A percentile compares a stretch with the other conserved stretches of the same genome.
Conservation (phyloP, 2,329 filamentous ascomycete genomes). For the Fusarium odoratissimum region DNA sequence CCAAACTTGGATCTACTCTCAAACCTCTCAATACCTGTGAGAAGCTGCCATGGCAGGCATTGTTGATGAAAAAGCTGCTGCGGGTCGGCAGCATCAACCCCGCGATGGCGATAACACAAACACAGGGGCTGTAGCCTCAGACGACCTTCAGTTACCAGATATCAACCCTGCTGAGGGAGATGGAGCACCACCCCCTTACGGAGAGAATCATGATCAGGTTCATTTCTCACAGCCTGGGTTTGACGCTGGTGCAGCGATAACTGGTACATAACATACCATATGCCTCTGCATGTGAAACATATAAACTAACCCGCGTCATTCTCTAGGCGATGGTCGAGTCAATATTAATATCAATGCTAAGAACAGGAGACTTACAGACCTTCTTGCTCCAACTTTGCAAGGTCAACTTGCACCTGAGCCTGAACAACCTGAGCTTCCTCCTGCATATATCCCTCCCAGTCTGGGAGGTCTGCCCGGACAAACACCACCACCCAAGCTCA, state of each 20-base stretch:
- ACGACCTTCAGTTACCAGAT: constrained; percentile 56
- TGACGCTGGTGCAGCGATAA: constrained; percentile 70
- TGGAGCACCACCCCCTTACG: constrained; percentile 68
- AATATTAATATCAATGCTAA: constrained; percentile 84
- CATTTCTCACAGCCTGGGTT: constrained; percentile 72
- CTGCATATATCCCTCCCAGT: constrained; percentile 78
- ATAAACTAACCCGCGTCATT: constrained; percentile 31
- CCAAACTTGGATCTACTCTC: not conserved
- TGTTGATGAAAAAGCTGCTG: constrained; percentile 44
- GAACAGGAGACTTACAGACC: constrained; percentile 71
- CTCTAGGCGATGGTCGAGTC: constrained; percentile 78
- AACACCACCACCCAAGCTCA: constrained; percentile 68
- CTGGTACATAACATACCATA: constrained; percentile 57
- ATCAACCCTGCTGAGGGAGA: constrained; percentile 53
- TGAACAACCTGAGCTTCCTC: constrained; percentile 62
- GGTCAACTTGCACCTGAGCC: constrained; percentile 65
- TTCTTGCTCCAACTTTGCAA: constrained; percentile 73
- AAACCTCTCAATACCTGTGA: not conserved
- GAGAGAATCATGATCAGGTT: constrained; percentile 65
- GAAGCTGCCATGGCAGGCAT: constrained; percentile 42
- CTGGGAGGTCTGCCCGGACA: constrained; percentile 73
- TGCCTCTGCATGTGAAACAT: not conserved
- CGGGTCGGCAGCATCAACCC: constrained; percentile 35
- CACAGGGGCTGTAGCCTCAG: constrained; percentile 50
- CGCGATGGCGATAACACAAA: constrained; percentile 24